Base-by-base conservation (phyloP, 805 yeast species). In the Babjeviella inositovora region DNA sequence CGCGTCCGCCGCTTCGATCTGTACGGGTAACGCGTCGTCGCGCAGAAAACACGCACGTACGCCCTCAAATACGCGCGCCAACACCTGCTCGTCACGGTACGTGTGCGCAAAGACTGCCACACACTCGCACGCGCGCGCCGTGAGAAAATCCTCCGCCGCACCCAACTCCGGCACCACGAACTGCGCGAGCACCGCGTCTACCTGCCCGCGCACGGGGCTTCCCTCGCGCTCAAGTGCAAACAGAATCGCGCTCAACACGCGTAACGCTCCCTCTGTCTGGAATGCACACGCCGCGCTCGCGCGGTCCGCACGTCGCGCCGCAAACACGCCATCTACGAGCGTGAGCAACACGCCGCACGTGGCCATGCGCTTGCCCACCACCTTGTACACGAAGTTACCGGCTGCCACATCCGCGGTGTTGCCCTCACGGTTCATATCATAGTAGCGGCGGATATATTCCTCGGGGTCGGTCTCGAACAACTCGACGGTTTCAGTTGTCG, bases 1-100 rank as follows among this genome's bases (percentile, higher is more conserved):
- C 2, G 70, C 68, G 39, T 62, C 70, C 7, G 63, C 61, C 8
- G 67, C 59, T 13, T 65, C 62, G 23, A 64, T 43, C 35, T 58
- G 58, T 20, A 66, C 37, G 2, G 71, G 68, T 24, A 63, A 48
- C 13, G 64, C 64, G 8, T 46, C 53, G 13, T 37, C 40, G 25
- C 70, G 72, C 25, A 57, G 43, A 33, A 66, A 50, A 29, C 7
- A 50, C 32, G 17, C 41, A 39, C 20, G 39, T 37, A 32, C 50
- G 54, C 11, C 43, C 15, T 43, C 45, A 23, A 13, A 67, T 31
- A 4, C 38, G 33, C 18, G 47, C 51, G 11, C 60, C 30, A 22
- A 43, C 50, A 10, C 41, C 33, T 14, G 42, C 44, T 20, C 56
- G 43, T 41, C 45, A 11, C 32, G 25, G 20, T 32, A 40, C 8